These are phyloP conservation scores for Sporobolomyces pararoseus DNA, from an alignment of 768 basidiomycete species.

Conservation along the genomic window DNA sequence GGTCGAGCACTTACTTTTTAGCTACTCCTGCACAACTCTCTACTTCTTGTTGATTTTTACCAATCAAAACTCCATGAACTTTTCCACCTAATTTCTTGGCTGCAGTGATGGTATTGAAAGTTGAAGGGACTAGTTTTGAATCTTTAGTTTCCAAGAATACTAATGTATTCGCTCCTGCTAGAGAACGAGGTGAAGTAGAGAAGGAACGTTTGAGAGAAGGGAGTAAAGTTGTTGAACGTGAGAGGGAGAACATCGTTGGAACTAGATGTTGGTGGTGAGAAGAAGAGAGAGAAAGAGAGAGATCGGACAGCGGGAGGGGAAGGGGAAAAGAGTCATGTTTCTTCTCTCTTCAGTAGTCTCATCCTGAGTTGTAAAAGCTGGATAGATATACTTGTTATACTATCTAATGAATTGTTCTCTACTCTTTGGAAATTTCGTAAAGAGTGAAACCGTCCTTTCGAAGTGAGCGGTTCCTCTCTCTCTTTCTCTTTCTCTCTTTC, in stretches of 20 bases:
- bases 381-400: too few relatives aligned
- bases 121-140: slow-evolving; percentile 75
- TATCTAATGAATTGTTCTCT: too few relatives aligned
- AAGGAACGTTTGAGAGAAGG: not conserved
- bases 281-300: too few relatives aligned
- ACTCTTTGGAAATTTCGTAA: too few relatives aligned
- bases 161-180: slow-evolving; percentile 56
- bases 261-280: too few relatives aligned
- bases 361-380: too few relatives aligned
- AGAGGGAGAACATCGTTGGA: not conserved
- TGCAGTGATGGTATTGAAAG: slow-evolving; percentile 86
- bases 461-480: too few relatives aligned
- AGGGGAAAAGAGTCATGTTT: not conserved
- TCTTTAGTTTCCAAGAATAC: slow-evolving; percentile 84
- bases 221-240: not conserved
- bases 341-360: too few relatives aligned
- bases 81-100: slow-evolving; percentile 79
- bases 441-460: too few relatives aligned
- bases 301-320: not conserved
- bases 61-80: slow-evolving; percentile 73
- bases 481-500: too few relatives aligned
- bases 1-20: too few relatives aligned
- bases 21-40: too few relatives aligned
- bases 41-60: slow-evolving; percentile 54
- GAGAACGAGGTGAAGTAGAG: slow-evolving; percentile 5